Evolutionary conservation across 176 grass and related monocot genomes (phyloP).

Genomic region (Thalia dealbata): DNA sequence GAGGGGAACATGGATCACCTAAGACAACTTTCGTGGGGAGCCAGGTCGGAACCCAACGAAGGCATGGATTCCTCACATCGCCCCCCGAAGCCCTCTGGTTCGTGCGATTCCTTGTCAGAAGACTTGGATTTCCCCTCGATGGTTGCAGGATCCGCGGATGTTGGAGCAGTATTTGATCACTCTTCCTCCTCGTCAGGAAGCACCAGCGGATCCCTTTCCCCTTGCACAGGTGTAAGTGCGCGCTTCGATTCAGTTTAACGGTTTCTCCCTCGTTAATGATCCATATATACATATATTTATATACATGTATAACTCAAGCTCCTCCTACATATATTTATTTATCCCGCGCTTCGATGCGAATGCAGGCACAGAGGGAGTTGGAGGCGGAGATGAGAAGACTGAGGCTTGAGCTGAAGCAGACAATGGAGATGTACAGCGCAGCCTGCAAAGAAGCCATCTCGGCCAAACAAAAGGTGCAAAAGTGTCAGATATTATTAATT

Average conservation of each 20-base stretch:
- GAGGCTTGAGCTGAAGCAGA: conserved; percentile 79
- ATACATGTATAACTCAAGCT: not conserved
- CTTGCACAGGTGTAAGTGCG: conserved; percentile 39
- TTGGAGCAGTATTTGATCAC: conserved; percentile 34
- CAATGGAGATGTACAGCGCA: conserved; percentile 92
- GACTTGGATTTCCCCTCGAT: conserved; percentile 55
- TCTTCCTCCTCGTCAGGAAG: conserved; percentile 13
- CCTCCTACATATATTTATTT: no score
- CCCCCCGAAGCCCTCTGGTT: conserved; percentile 12
- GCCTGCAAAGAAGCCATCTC: conserved; percentile 83
- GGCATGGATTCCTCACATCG: conserved; percentile 17
- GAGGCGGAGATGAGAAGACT: conserved; percentile 79
- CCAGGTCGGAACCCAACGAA: conserved; percentile 3
- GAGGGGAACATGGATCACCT: conserved; percentile 23
- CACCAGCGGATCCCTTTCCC: conserved; percentile 34
- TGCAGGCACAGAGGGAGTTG: conserved; percentile 41
- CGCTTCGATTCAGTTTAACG: not conserved
- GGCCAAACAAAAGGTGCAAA: conserved; percentile 60
- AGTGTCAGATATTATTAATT: not conserved
- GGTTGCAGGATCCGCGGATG: conserved; percentile 40
- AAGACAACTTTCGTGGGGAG: conserved; percentile 32
- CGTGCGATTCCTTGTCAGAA: conserved; percentile 30
- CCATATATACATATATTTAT: no score
- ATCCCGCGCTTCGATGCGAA: not conserved
- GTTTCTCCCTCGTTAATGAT: no score